Base-by-base conservation (phyloP, 2,329 filamentous ascomycete species). In the Microthyrium microscopicum region DNA sequence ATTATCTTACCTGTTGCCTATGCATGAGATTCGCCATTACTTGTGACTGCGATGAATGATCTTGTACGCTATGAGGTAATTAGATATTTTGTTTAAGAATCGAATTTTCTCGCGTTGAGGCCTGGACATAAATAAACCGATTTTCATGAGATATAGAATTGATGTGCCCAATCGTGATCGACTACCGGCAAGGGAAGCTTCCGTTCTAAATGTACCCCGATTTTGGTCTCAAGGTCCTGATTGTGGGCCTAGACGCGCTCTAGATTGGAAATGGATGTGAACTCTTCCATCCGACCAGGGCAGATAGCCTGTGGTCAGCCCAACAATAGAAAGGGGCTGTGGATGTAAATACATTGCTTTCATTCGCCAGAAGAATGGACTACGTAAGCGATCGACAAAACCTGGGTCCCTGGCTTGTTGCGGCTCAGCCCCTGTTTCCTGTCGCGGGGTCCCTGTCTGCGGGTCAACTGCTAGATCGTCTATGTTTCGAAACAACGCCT, bases 191-290 rank as follows among this genome's bases (percentile, higher is more conserved):
- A 31, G 17, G 17, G 18, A 20, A 21, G 18, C 29, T 20, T 20
- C 17, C 8, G 17, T 17, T 21, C 29, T 15, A 20, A 31, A 31
- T 9, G 29, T 31, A 31, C 29, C 29, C 22, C 29, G 11, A 21
- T 21, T 31, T 31, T 31, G 18, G 29, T 31, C 29, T 31, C 9
- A 31, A 20, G 29, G 17, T 31, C 29, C 29, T 20, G 29, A 31
- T 31, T 31, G 29, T 31, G 17, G 29, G 29, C 17, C 29, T 15
- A 31, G 18, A 20, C 17, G 20, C 29, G 9, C 18, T 20, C 29
- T 11, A 31, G 29, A 20, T 31, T 31, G 8, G 29, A 31, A 21
- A 31, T 31, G 9, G 9, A 22, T 8, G 22, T 26, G 22, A 26
- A n/a, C n/a, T n/a, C n/a, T n/a, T n/a, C n/a, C n/a, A n/a, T n/a